Percentiles rank a stretch among this genome's conserved stretches.
These are phyloP conservation scores for Fusarium falciforme DNA, from an alignment of 2,329 filamentous ascomycete genomes.

Conservation along the genomic window DNA sequence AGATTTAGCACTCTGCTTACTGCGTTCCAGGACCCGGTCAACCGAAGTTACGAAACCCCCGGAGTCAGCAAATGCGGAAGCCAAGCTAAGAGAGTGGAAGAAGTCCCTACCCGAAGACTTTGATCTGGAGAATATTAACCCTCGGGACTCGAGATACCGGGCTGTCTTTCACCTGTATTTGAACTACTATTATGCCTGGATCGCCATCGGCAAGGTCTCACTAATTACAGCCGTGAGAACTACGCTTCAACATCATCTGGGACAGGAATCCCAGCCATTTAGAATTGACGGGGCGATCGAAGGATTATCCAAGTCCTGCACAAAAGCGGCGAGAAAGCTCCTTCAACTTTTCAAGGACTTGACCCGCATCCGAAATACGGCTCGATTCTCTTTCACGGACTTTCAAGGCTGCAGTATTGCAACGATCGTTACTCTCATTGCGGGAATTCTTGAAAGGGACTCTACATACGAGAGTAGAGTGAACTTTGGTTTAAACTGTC, in stretches of 20 bases:
- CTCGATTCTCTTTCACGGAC: conserved; percentile 52
- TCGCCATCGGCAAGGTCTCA: conserved; percentile 50
- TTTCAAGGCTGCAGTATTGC: conserved; percentile 54
- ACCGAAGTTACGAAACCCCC: conserved; percentile 15
- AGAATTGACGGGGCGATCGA: conserved; percentile 20
- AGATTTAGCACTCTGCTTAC: not conserved
- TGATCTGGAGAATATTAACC: conserved; percentile 43
- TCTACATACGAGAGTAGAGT: conserved; percentile 46
- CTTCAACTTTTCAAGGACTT: conserved; percentile 48
- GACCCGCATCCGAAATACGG: conserved; percentile 44
- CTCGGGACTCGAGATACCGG: conserved; percentile 45
- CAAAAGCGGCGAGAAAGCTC: conserved; percentile 47
- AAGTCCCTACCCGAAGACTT: conserved; percentile 42
- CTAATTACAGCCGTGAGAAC: conserved; percentile 47
- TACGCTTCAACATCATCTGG: conserved; percentile 35
- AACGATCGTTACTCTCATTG: conserved; percentile 49
- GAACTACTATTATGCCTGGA: conserved; percentile 53
- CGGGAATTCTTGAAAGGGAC: conserved; percentile 50
- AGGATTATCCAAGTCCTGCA: conserved; percentile 42
- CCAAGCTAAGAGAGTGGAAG: conserved; percentile 48
- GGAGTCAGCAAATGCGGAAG: conserved; percentile 10
- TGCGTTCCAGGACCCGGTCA: not conserved
- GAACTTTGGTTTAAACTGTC: conserved; percentile 46
- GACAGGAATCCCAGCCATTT: conserved; percentile 1
- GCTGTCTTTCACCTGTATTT: conserved; percentile 50